Conservation (phyloP, 129 eudicot species). For the Centrapalus pauciflorus region DNA sequence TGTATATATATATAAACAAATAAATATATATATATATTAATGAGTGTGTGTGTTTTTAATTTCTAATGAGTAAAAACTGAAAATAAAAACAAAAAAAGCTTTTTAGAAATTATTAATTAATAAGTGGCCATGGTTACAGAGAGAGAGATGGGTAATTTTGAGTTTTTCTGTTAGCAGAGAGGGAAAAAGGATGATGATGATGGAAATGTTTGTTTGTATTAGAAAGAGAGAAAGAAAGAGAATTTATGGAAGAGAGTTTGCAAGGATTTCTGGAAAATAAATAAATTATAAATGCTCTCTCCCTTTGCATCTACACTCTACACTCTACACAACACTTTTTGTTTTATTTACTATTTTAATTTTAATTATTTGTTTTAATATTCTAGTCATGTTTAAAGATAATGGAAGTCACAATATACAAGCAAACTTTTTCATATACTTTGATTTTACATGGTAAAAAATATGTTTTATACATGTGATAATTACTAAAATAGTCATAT, state of each 20-base stretch:
- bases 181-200: constrained; percentile 25
- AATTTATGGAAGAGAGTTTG: constrained; percentile 1
- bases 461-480: too few species aligned
- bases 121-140: constrained; percentile 27
- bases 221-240: constrained; percentile 10
- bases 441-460: too few species aligned
- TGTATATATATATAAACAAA: not conserved
- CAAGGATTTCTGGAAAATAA: constrained; percentile 30
- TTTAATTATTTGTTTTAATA: not conserved
- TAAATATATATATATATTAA: not conserved
- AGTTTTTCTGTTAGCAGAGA: constrained; percentile 18
- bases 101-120: constrained; percentile 27
- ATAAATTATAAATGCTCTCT: constrained; percentile 26
- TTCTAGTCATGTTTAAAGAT: not conserved
- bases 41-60: not conserved
- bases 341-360: not conserved
- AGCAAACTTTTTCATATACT: too few species aligned
- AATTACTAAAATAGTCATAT: too few species aligned
- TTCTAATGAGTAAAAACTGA: constrained; percentile 18
- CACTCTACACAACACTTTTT: constrained; percentile 11
- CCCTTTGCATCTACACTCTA: constrained; percentile 5
- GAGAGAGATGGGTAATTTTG: constrained; percentile 26
- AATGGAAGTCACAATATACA: constrained; percentile 3
- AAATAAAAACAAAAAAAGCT: constrained; percentile 35
- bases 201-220: constrained; percentile 33